Conservation (phyloP, 306 rosid species). For the Carpinus viminea region DNA sequence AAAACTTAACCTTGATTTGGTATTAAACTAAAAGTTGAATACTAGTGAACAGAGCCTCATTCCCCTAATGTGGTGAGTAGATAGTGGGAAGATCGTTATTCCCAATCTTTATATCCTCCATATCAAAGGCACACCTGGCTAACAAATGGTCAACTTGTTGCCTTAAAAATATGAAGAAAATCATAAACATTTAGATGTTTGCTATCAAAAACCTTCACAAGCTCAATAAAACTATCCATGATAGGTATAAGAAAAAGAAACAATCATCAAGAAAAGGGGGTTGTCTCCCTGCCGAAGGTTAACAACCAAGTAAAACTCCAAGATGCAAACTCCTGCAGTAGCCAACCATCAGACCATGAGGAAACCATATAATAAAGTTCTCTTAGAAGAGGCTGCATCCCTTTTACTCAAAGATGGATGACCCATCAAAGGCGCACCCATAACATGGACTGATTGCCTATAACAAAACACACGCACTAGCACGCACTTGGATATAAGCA, state of each 20-base stretch:
- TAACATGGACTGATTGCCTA: neutral
- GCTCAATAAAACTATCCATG: neutral
- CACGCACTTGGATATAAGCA: neutral
- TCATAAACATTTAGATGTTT: neutral
- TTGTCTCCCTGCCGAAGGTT: neutral
- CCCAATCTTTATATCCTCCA: neutral
- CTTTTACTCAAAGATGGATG: neutral
- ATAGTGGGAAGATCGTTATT: too few species aligned
- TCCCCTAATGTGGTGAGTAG: neutral
- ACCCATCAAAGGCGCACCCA: neutral
- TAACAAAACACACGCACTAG: neutral
- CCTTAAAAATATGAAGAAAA: neutral
- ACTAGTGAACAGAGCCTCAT: too few species aligned
- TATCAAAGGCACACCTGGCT: neutral
- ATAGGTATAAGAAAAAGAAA: neutral
- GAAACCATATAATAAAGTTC: neutral
- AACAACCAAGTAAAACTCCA: neutral
- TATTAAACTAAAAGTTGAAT: too few species aligned
- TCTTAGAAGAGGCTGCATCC: too few species aligned
- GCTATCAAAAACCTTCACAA: neutral
- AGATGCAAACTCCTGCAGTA: neutral
- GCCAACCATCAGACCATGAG: neutral
- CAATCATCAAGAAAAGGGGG: neutral
- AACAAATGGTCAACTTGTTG: neutral
- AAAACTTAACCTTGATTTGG: too few species aligned